These are phyloP conservation scores for Candida schatavii DNA, from an alignment of 805 yeast genomes.

Conservation along the genomic window DNA sequence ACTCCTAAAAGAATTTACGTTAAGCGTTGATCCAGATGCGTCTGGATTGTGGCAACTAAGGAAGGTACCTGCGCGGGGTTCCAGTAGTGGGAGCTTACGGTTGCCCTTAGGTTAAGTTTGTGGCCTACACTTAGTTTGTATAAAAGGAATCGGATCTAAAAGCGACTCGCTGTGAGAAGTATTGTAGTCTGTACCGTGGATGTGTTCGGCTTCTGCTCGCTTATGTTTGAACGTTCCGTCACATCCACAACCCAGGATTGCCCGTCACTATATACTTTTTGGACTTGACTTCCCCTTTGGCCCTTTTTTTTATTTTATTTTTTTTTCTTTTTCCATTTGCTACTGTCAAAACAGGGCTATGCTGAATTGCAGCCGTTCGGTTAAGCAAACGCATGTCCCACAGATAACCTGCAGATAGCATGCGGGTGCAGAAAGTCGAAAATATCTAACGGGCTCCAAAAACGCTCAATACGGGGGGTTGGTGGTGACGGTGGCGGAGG, in stretches of 20 bases:
- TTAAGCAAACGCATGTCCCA: neutral
- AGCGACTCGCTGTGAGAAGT: neutral
- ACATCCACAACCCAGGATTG: neutral
- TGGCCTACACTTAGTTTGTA: neutral
- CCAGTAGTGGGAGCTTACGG: neutral
- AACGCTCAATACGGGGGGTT: neutral
- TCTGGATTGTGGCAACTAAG: no score
- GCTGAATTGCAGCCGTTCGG: slow-evolving; percentile 1
- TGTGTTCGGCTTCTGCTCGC: neutral
- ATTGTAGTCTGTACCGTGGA: neutral
- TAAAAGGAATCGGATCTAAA: neutral
- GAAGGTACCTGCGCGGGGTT: no score
- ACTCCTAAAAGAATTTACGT: no score
- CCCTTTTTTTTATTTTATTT: slow-evolving; percentile 1
- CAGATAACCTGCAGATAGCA: neutral
- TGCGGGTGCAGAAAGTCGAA: no score
- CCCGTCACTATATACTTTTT: neutral
- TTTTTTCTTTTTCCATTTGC: neutral
- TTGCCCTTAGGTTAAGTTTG: neutral
- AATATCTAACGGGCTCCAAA: no score
- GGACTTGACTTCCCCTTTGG: neutral
- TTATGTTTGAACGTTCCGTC: neutral
- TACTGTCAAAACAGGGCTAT: neutral
- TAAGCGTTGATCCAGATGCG: no score
- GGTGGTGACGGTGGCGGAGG: neutral